Base-by-base conservation (phyloP, 768 basidiomycete genomes). In the Sutorius australiensis region DNA sequence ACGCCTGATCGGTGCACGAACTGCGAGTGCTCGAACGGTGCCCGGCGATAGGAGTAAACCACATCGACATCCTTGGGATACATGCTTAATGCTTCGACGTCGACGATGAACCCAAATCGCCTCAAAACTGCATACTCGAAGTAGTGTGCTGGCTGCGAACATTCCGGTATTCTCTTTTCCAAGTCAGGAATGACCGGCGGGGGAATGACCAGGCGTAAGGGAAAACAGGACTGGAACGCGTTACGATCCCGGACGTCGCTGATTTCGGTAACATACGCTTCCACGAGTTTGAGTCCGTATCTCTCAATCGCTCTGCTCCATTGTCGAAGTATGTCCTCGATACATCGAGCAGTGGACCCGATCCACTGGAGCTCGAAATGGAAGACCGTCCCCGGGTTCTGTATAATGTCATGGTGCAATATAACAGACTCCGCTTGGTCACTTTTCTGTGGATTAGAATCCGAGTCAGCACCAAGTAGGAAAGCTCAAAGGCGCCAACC, bases 331-430 rank as follows among this genome's bases (percentile, higher is more conserved):
- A 87, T 80, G 58, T 95, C 93, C 58, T 98, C 95, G 47, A 98
- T 89, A 57, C 86, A 87, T 19, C 90, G 82, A 21, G 94, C 92
- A 1, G 93, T 94, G 2, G 94, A 89, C 3, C 92, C 94, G 37
- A 98, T 87, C 95, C 97, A 99, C 56, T 95, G 91, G 28, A 99
- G 77, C 69, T 99, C 95, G 61, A 98, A 94, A 69, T 98, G 95
- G 73, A 97, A 97, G 53, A 89, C 91, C 28, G 88, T 95, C n/a
- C 78, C 81, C 0, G 92, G 89, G 63, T 98, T 98, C 68, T 98
- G 95, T 48, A 95, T 89, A 51, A 97, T 82, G 70, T 98, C 97
- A 68, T 95, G 85, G 66, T 98, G 95, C 24, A 98, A 76, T 30
- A 95, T 79, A 16, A 91, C 89, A 3, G 85, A 80, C 70, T 97